Conservation (phyloP, 2,329 filamentous ascomycete species). For the Hypoxylon rubiginosum region DNA sequence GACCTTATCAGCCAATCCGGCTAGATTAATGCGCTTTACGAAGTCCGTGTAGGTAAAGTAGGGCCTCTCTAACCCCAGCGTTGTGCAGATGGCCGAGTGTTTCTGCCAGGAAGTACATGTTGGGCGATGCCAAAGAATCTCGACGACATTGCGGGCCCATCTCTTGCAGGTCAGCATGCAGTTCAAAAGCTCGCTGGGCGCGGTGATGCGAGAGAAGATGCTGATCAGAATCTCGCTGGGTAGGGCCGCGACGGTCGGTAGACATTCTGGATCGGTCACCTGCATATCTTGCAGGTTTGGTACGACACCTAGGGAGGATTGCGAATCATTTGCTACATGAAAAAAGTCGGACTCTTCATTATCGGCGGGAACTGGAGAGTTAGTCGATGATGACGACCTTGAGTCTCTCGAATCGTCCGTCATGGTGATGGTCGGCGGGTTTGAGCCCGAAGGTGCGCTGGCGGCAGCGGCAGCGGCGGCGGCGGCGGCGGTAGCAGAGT, state of each 20-base stretch:
- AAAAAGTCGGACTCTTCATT: constrained; percentile 97
- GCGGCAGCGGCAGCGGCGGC: too few species aligned
- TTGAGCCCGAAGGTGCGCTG: constrained; percentile 24
- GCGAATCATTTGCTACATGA: constrained; percentile 88
- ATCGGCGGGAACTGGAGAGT: constrained; percentile 80
- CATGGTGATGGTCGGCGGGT: constrained; percentile 35
- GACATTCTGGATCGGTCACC: constrained; percentile 74
- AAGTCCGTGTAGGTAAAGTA: constrained; percentile 92
- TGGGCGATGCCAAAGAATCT: constrained; percentile 93
- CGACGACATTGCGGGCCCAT: constrained; percentile 93
- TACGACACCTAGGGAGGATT: constrained; percentile 85
- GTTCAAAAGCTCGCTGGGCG: constrained; percentile 81
- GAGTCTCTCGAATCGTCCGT: constrained; percentile 64
- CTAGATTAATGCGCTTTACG: constrained; percentile 92
- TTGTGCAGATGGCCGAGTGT: constrained; percentile 83
- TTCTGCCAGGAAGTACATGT: constrained; percentile 89
- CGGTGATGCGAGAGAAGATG: constrained; percentile 87
- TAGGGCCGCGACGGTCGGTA: constrained; percentile 85
- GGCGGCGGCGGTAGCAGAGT: constrained; percentile 24
- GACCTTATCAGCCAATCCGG: constrained; percentile 78
- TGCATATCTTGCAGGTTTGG: constrained; percentile 82
- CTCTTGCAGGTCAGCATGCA: constrained; percentile 95
- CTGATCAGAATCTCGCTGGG: constrained; percentile 95
- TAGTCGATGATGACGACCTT: constrained; percentile 76
- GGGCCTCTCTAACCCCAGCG: constrained; percentile 77